Evolutionary conservation across 1,284 basidiomycete species (phyloP), one percentile per base, ranked within the genome.

Genomic region (Puccinia coronata): DNA sequence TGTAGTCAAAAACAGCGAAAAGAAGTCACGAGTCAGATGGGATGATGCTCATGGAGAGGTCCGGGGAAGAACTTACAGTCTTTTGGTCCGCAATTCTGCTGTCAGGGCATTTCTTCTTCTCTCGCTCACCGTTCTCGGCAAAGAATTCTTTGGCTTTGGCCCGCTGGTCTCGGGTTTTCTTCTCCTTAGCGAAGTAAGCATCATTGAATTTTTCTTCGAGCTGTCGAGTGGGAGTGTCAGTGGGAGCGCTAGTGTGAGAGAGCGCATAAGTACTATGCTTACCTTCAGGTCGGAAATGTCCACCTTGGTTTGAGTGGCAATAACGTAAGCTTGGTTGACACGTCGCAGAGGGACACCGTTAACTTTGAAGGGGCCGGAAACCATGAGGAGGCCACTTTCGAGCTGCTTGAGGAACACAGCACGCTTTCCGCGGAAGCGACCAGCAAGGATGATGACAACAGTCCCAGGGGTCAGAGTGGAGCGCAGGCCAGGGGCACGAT

Each of bases 241-340:
- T 67, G 39, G 65, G 39, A 20, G 70, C 53, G 39, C n/a, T 78
- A 63, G 55, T 14, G 8, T 49, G 74, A 84, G 83, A 57, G 34
- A 69, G 4, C 70, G 67, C 43, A 82, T 18, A 49, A 77, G 72
- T 51, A 76, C 87, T 90, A 16, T 47, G n/a, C 43, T 83, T 84
- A 94, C 94, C 88, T 91, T 90, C 87, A 94, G 89, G 84, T 89
- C 90, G 69, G 89, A 89, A 83, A 99, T 88, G 85, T 98, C 93
- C 85, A 99, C 88, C 89, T 93, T 96, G 86, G 97, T 98, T 83
- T 95, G 95, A 83, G 97, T 99, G 83, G 96, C 95, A 86, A 99
- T 98, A 83, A 97, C 96, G 88, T 99, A 99, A 82, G 97, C 95
- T 90, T 98, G 96, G 90, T 96, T 97, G 83, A 99, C 96, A 87